These are phyloP conservation scores for Aeschynomene evenia DNA, from an alignment of 306 rosid genomes.

Conservation along the genomic window DNA sequence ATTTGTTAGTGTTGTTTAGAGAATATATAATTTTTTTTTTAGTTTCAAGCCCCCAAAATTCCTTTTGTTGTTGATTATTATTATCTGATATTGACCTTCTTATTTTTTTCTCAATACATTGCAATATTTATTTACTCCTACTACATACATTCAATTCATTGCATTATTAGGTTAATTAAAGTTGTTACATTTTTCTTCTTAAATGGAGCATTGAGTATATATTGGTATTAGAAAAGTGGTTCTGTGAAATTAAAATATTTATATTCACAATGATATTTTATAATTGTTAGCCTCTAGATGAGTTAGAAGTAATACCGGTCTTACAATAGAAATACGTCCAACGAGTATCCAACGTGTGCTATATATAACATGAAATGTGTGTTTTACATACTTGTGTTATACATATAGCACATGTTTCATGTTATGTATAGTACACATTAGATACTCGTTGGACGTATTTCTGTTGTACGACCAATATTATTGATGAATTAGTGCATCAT, in stretches of 20 bases:
- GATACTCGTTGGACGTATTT: no score
- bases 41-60: neutral
- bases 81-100: slow-evolving; percentile 21
- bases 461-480: no score
- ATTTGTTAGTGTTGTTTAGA: neutral
- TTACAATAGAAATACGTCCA: no score
- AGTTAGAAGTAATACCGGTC: no score
- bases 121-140: neutral
- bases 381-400: no score
- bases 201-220: slow-evolving; percentile 8
- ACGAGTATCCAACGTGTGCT: no score
- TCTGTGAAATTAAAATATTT: neutral
- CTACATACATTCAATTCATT: neutral
- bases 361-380: no score
- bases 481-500: no score
- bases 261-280: no score
- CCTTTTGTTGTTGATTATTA: slow-evolving; percentile 4
- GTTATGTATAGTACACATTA: no score
- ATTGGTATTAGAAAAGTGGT: slow-evolving; percentile 3
- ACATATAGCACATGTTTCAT: no score
- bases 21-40: neutral
- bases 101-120: neutral
- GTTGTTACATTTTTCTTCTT: slow-evolving; percentile 3
- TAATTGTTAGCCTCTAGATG: no score
- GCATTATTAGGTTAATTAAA: neutral